Conservation (phyloP, 352 stramenopile genomes). For the Phytophthora tubulina region DNA sequence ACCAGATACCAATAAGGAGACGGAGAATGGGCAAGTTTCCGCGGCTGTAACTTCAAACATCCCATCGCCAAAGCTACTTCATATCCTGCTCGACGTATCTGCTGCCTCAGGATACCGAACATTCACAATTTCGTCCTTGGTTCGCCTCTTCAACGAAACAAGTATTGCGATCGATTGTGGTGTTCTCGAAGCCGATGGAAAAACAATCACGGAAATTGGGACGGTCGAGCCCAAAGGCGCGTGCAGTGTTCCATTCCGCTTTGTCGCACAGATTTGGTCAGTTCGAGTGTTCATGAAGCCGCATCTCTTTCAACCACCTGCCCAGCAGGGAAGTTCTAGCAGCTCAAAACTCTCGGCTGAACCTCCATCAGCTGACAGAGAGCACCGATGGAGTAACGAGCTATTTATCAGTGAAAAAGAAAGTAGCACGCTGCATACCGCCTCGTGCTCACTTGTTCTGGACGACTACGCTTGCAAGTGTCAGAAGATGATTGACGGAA, state of each 20-base stretch:
- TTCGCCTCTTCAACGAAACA: constrained; percentile 83
- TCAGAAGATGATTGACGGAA: constrained; percentile 83
- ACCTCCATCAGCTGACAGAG: constrained; percentile 36
- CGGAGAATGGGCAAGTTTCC: neutral
- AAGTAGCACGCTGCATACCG: constrained; percentile 63
- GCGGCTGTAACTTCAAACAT: constrained; percentile 10
- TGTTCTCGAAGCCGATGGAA: constrained; percentile 66
- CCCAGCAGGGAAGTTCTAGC: neutral
- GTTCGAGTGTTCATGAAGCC: constrained; percentile 76
- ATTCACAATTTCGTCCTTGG: constrained; percentile 82
- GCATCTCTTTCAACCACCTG: constrained; percentile 34
- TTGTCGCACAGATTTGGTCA: constrained; percentile 63
- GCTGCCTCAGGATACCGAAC: constrained; percentile 74
- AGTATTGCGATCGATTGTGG: constrained; percentile 67
- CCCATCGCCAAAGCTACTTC: constrained; percentile 40
- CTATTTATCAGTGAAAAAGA: constrained; percentile 80
- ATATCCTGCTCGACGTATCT: constrained; percentile 82
- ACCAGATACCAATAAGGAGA: constrained; percentile 20
- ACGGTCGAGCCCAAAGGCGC: constrained; percentile 71
- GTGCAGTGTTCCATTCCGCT: constrained; percentile 72
- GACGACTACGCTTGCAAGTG: constrained; percentile 83
- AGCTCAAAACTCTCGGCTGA: constrained; percentile 21
- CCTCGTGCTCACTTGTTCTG: constrained; percentile 71
- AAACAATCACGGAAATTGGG: constrained; percentile 65
- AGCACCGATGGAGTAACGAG: constrained; percentile 87